These are phyloP conservation scores for Fusarium secorum DNA, from an alignment of 2,329 filamentous ascomycete species.

Conservation along the genomic window DNA sequence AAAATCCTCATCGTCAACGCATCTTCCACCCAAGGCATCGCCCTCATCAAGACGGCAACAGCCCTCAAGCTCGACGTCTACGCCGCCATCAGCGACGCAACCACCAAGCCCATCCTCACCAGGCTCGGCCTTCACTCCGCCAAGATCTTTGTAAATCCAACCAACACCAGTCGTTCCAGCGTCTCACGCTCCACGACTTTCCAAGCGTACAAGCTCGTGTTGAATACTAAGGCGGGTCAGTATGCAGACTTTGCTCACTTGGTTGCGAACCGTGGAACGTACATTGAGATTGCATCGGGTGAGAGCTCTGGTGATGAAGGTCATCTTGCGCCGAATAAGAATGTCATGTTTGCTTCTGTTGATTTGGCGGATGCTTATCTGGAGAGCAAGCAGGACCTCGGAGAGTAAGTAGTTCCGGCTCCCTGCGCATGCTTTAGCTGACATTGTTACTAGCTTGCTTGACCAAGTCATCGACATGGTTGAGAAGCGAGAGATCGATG, in stretches of 20 bases:
- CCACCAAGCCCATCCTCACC: slow-evolving; percentile 21
- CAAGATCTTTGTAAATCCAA: slow-evolving; percentile 14
- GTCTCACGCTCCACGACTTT: slow-evolving; percentile 9
- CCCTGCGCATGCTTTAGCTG: background rate
- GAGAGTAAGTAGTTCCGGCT: slow-evolving; percentile 1
- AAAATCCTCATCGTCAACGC: slow-evolving; percentile 36
- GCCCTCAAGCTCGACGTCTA: slow-evolving; percentile 32
- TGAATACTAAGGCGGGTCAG: slow-evolving; percentile 29
- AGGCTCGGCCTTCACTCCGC: slow-evolving; percentile 19
- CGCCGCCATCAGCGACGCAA: slow-evolving; percentile 13
- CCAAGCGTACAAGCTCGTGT: slow-evolving; percentile 24
- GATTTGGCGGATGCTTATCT: slow-evolving; percentile 30
- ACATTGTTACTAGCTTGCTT: slow-evolving; percentile 12
- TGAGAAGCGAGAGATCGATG: slow-evolving; percentile 12
- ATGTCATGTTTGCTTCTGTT: slow-evolving; percentile 37
- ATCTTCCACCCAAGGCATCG: slow-evolving; percentile 30
- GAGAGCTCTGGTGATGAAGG: slow-evolving; percentile 2
- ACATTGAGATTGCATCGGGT: slow-evolving; percentile 22
- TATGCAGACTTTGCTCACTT: slow-evolving; percentile 28
- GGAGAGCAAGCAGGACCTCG: slow-evolving; percentile 26
- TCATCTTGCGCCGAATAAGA: slow-evolving; percentile 21
- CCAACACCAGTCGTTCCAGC: slow-evolving; percentile 3
- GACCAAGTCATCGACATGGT: slow-evolving; percentile 14
- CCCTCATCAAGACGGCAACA: slow-evolving; percentile 30
- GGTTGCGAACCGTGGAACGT: slow-evolving; percentile 29